phyloP scores from a whole-genome alignment of 768 basidiomycete genomes.

The Pisolithus albus region DNA sequence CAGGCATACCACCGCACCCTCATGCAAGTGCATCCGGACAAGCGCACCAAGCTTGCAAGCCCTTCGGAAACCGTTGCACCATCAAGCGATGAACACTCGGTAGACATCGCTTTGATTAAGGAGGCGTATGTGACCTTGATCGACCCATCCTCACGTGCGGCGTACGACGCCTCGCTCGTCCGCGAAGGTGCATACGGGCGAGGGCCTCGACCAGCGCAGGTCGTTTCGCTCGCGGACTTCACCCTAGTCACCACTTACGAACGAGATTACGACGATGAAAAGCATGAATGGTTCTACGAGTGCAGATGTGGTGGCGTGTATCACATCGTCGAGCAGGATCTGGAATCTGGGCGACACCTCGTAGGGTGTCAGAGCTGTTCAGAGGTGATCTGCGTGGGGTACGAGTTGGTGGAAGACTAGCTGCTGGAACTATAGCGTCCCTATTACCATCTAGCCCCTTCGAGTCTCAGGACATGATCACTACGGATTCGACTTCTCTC shows the following conservation, averaged over 20 bases:
- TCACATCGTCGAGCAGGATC: slow-evolving; percentile 44
- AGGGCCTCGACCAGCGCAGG: slow-evolving; percentile 64
- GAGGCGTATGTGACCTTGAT: slow-evolving; percentile 63
- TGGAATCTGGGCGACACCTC: slow-evolving; percentile 69
- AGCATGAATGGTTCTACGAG: slow-evolving; percentile 42
- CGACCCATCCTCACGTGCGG: slow-evolving; percentile 37
- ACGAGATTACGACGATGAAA: slow-evolving; percentile 22
- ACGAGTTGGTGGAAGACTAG: slow-evolving; percentile 45
- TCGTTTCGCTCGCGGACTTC: slow-evolving; percentile 76
- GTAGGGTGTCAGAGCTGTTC: slow-evolving; percentile 72
- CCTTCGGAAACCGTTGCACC: slow-evolving; percentile 12
- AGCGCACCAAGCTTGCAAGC: slow-evolving; percentile 18
- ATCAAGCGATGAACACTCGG: slow-evolving; percentile 14
- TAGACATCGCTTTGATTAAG: slow-evolving; percentile 54
- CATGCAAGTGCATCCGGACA: slow-evolving; percentile 61
- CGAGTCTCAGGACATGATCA: background rate
- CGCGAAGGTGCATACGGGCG: slow-evolving; percentile 5
- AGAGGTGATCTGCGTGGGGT: slow-evolving; percentile 82
- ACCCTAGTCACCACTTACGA: slow-evolving; percentile 19
- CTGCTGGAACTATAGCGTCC: background rate
- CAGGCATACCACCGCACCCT: slow-evolving; percentile 63
- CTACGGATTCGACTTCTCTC: background rate
- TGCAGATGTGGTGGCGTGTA: slow-evolving; percentile 76
- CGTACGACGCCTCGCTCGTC: slow-evolving; percentile 39
- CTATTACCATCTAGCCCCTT: background rate